phyloP scores from a whole-genome alignment of 2,329 filamentous ascomycete species.

The Trichoderma oligosporum region DNA sequence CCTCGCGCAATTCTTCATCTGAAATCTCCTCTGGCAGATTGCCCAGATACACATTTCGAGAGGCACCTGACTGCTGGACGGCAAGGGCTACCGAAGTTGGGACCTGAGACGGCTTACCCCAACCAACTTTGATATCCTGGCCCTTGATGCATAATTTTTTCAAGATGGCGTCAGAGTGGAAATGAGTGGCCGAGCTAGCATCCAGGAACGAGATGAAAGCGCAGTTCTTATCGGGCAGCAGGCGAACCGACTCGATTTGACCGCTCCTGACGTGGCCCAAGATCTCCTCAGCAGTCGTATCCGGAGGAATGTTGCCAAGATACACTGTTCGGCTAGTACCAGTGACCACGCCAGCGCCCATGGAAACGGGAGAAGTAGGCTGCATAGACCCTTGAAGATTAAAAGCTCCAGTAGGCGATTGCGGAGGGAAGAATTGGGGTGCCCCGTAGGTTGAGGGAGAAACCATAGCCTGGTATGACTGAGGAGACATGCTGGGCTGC shows the following conservation, averaged over 20 bases:
- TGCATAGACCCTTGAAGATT: conserved; percentile 53
- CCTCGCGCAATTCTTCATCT: conserved; percentile 90
- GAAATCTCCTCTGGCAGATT: conserved; percentile 86
- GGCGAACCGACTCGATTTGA: conserved; percentile 96
- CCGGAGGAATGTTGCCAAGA: conserved; percentile 95
- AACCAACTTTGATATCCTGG: conserved; percentile 98
- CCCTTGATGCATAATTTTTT: conserved; percentile 99
- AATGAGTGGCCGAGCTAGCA: conserved; percentile 94
- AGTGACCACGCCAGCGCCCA: conserved; percentile 75
- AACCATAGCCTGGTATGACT: conserved; percentile 78
- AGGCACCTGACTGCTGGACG: conserved; percentile 95
- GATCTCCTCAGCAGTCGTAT: conserved; percentile 95
- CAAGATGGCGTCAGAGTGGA: conserved; percentile 98
- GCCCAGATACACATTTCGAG: conserved; percentile 93
- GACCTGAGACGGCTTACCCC: conserved; percentile 97
- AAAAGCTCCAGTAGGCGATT: conserved; percentile 80
- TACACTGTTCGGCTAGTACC: conserved; percentile 96
- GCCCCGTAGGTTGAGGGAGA: conserved; percentile 81
- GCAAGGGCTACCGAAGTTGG: conserved; percentile 96
- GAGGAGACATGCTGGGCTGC: conserved; percentile 73
- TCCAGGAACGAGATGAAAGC: conserved; percentile 99
- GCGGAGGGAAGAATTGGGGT: conserved; percentile 79
- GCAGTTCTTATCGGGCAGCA: conserved; percentile 98
- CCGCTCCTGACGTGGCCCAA: conserved; percentile 93
- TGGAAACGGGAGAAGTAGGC: conserved; percentile 70